phyloP scores from a whole-genome alignment of 495 filamentous ascomycete genomes.

The Wilcoxina mikolae region DNA sequence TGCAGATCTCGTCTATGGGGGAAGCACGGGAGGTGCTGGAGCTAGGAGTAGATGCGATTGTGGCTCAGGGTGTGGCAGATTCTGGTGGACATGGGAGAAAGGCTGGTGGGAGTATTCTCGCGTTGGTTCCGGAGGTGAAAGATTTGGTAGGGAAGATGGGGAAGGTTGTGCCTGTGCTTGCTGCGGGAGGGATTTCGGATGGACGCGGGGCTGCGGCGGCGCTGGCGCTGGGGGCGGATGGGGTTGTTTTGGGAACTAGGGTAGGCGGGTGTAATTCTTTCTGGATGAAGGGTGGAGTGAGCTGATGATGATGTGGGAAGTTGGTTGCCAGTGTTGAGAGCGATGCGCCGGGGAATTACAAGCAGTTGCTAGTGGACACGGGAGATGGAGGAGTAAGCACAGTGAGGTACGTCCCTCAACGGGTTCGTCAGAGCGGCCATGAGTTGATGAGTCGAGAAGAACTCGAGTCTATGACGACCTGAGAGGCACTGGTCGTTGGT shows the following conservation, averaged over 20 bases:
- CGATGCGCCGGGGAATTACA: slow-evolving; percentile 44
- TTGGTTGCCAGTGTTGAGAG: slow-evolving; percentile 52
- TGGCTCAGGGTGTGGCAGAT: slow-evolving; percentile 54
- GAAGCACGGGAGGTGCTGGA: slow-evolving; percentile 37
- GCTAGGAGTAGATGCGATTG: slow-evolving; percentile 46
- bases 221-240: slow-evolving; percentile 51
- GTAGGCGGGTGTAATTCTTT: too few relatives aligned
- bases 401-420: slow-evolving; percentile 29
- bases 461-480: slow-evolving; percentile 58
- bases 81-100: slow-evolving; percentile 59
- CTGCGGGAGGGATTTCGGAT: slow-evolving; percentile 60
- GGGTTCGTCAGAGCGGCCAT: background rate
- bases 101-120: slow-evolving; percentile 41
- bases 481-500: slow-evolving; percentile 50
- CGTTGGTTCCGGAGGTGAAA: slow-evolving; percentile 44
- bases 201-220: slow-evolving; percentile 49
- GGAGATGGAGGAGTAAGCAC: slow-evolving; percentile 50
- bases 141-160: slow-evolving; percentile 36
- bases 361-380: slow-evolving; percentile 44
- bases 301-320: too few relatives aligned
- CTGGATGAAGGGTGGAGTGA: too few relatives aligned
- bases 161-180: slow-evolving; percentile 43
- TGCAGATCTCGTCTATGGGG: slow-evolving; percentile 49
- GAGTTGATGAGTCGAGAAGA: slow-evolving; percentile 3
- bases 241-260: slow-evolving; percentile 56